Conservation (phyloP, 441 rosid species). For the Mallotus repandus region DNA sequence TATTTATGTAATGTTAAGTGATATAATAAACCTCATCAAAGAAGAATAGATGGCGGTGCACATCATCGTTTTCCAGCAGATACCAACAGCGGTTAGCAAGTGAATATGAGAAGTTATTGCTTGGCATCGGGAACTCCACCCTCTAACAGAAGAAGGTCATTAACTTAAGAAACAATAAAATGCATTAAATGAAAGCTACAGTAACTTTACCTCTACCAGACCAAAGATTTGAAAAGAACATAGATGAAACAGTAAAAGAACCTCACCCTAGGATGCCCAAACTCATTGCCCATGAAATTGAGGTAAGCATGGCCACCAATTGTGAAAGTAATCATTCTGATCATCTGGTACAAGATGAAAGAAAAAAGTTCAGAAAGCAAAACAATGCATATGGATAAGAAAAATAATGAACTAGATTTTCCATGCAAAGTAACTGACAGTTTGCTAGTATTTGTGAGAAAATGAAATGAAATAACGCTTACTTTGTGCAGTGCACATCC, state of each 20-base stretch:
- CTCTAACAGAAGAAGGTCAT: constrained; percentile 48
- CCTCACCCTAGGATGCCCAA: constrained; percentile 90
- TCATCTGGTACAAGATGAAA: constrained; percentile 62
- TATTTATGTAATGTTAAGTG: not conserved
- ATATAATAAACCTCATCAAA: constrained; percentile 71
- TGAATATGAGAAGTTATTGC: constrained; percentile 85
- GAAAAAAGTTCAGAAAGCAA: constrained; percentile 24
- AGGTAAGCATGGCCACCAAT: constrained; percentile 87
- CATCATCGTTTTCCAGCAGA: constrained; percentile 56
- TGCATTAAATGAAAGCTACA: constrained; percentile 19
- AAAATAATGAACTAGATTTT: not conserved
- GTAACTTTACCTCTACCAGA: not conserved
- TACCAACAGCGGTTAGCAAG: constrained; percentile 90
- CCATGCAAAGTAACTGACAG: constrained; percentile 4
- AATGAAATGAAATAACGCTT: constrained; percentile 20
- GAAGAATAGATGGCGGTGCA: constrained; percentile 58
- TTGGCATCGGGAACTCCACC: constrained; percentile 88
- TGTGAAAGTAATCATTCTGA: constrained; percentile 79
- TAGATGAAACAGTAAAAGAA: not conserved
- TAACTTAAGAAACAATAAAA: constrained; percentile 28
- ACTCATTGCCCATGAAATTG: constrained; percentile 97
- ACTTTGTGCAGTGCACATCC: constrained; percentile 83
- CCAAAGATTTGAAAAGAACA: not conserved
- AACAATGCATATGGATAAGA: constrained; percentile 1
- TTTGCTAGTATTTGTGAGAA: not conserved